Evolutionary conservation across 2,329 filamentous ascomycete species (phyloP).

Genomic region (Plenodomus lindquistii): DNA sequence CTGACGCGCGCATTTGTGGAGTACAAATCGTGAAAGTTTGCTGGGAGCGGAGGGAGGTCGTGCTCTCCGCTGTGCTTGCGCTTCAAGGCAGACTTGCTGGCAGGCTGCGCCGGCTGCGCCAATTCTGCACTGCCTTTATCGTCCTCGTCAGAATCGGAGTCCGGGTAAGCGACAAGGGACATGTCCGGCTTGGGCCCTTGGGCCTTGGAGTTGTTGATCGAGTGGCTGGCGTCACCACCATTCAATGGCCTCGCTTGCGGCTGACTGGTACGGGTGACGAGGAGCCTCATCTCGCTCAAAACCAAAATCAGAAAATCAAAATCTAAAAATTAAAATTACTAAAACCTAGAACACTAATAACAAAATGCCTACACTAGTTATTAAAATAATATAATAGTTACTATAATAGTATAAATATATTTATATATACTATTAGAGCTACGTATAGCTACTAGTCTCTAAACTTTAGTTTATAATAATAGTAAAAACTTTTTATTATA

Average conservation of each 20-base stretch:
- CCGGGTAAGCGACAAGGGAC: conserved; percentile 48
- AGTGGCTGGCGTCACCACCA: conserved; percentile 21
- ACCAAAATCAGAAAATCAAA: too few species aligned
- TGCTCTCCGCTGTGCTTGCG: conserved; percentile 33
- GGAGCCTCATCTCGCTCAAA: too few species aligned
- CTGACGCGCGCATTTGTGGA: conserved; percentile 77
- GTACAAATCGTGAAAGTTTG: conserved; percentile 86
- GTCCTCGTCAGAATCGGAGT: conserved; percentile 60
- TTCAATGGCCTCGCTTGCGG: conserved; percentile 2
- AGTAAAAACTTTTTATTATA: too few species aligned
- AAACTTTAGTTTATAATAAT: too few species aligned
- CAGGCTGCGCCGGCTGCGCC: conserved; percentile 12
- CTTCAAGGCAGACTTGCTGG: conserved; percentile 25
- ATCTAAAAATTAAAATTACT: too few species aligned
- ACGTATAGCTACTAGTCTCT: too few species aligned
- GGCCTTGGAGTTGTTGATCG: conserved; percentile 10
- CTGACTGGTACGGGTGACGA: too few species aligned
- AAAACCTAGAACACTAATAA: too few species aligned
- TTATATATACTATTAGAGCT: too few species aligned
- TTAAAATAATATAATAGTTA: too few species aligned
- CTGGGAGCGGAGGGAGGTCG: conserved; percentile 72
- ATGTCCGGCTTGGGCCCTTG: conserved; percentile 25
- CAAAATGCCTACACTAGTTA: too few species aligned
- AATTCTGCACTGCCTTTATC: conserved; percentile 17
- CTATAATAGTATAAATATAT: too few species aligned